Evolutionary conservation across 2,329 filamentous ascomycete species (phyloP).

Genomic region (Aurifilum marmelostoma): DNA sequence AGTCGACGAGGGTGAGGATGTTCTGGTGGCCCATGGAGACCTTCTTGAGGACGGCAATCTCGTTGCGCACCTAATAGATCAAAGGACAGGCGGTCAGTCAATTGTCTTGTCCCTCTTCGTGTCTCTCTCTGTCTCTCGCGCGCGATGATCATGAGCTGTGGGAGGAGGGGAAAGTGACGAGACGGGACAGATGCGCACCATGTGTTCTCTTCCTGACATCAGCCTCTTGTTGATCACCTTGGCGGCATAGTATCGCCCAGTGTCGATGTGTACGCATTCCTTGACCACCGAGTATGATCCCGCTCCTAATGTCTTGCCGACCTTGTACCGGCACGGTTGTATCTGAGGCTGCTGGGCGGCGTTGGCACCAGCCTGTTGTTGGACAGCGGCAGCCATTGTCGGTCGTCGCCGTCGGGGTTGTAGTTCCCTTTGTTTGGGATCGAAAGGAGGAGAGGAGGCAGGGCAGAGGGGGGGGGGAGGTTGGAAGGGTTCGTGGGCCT

Average conservation of each 20-base stretch:
- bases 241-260: slow-evolving; percentile 94
- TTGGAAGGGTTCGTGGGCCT: background rate
- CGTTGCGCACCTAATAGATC: slow-evolving; percentile 81
- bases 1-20: slow-evolving; percentile 95
- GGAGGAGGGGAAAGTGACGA: background rate
- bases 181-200: slow-evolving; percentile 64
- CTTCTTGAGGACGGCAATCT: slow-evolving; percentile 94
- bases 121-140: background rate
- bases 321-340: slow-evolving; percentile 97
- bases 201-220: slow-evolving; percentile 97
- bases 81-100: background rate
- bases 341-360: slow-evolving; percentile 61
- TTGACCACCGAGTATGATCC: slow-evolving; percentile 98
- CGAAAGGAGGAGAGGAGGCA: background rate
- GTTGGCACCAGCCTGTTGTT: slow-evolving; percentile 29
- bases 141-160: background rate
- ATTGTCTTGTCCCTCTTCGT: background rate
- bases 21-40: slow-evolving; percentile 99
- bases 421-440: background rate
- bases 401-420: background rate
- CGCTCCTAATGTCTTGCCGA: slow-evolving; percentile 94
- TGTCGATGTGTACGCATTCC: slow-evolving; percentile 98
- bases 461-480: background rate
- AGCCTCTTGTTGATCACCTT: slow-evolving; percentile 99
- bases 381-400: slow-evolving; percentile 30